Conservation (phyloP, 2,329 filamentous ascomycete genomes). For the Lecanicillium sp. region DNA sequence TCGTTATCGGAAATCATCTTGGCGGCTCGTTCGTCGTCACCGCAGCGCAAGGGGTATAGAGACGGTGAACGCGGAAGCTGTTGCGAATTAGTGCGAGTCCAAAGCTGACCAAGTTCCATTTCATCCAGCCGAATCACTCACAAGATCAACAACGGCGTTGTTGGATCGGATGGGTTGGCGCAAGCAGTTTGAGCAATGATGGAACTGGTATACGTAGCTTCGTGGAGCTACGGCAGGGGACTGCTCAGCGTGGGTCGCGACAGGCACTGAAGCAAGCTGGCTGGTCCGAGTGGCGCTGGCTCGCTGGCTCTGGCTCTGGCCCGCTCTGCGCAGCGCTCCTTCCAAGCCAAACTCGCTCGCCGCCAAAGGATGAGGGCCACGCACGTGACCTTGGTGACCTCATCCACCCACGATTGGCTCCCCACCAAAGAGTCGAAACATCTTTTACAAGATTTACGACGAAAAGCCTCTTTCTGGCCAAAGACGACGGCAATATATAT, state of each 20-base stretch:
- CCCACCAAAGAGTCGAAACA: constrained; percentile 18
- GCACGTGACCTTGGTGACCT: constrained; percentile 23
- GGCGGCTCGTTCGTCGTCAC: constrained; percentile 21
- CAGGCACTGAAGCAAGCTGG: not conserved
- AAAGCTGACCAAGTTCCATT: not conserved
- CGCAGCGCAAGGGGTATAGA: not conserved
- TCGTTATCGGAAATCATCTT: constrained; percentile 93
- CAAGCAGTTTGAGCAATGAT: not conserved
- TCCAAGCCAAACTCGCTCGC: not conserved
- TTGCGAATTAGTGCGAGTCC: not conserved
- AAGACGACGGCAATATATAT: constrained; percentile 3
- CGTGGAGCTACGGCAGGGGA: constrained; percentile 4
- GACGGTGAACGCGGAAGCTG: not conserved
- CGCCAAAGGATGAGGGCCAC: constrained; percentile 10
- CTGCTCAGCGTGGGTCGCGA: constrained; percentile 8
- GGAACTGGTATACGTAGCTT: constrained; percentile 17
- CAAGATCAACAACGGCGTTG: not conserved
- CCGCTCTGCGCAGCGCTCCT: not conserved
- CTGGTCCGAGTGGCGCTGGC: not conserved
- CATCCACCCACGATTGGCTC: constrained; percentile 20
- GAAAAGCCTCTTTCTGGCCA: constrained; percentile 6
- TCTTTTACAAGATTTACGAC: constrained; percentile 16
- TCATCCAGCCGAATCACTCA: not conserved
- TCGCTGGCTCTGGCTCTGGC: not conserved
- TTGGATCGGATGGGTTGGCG: not conserved